Base-by-base conservation (phyloP, 257 asterid species). In the Nicotiana undulata region DNA sequence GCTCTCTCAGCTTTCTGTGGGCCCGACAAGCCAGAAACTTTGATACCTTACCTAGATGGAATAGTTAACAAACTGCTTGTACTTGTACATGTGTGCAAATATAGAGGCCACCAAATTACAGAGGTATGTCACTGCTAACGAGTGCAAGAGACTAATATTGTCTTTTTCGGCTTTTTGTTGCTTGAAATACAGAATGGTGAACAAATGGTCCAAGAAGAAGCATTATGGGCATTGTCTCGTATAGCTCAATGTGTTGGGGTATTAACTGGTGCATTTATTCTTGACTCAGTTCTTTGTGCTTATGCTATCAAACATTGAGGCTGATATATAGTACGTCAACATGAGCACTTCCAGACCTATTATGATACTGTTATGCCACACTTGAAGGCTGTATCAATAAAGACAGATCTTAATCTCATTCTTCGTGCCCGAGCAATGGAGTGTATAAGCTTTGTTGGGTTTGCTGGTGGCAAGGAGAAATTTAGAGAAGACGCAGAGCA, bases 181-280 rank as follows among this genome's bases (percentile, higher is more conserved):
- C 46, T 40, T 40, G 46, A 40, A 40, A 40, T 40, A 11, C 46
- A 40, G 46, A 40, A 40, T 40, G 46, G 46, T 40, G 46, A 40
- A 40, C 46, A 40, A 40, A 40, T 67, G 87, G 98, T 93, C 77
- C 98, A 93, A 85, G 98, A 92, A 88, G 98, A 96, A 81, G 96
- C 98, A 83, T 87, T 93, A 72, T 92, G 94, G 49, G 94, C 98
- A 74, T 87, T 93, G 82, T 94, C 97, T 78, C 92, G 97, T 17
- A 94, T 93, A 24, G 98, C 98, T 12, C 96, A 93, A 87, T 92
- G 94, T 46, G 91, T 97, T 79, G 96, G 90, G 98, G 98, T 92
- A 80, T 83, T 24, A 60, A n/a, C 61, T 28, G 37, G 74, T 79
- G 53, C 17, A 3, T 65, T 13, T 51, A 75, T 72, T 56, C 18